Percentiles rank a stretch among this genome's conserved stretches.
phyloP scores from a whole-genome alignment of 2,329 filamentous ascomycete genomes.

The Neonectria neomacrospora region DNA sequence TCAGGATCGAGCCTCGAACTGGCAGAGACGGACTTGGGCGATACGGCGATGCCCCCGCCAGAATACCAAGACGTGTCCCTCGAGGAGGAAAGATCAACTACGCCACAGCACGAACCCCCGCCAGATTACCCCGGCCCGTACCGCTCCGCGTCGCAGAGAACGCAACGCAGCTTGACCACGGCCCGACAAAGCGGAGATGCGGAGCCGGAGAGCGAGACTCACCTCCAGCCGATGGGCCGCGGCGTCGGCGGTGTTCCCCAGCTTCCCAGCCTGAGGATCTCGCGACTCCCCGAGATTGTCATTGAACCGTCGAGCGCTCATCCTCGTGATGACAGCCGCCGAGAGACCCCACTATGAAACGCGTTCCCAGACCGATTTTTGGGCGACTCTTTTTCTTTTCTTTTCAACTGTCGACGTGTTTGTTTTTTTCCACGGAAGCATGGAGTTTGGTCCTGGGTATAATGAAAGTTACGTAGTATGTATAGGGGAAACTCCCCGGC shows the following conservation, averaged over 20 bases:
- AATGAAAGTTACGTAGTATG: slow-evolving; percentile 28
- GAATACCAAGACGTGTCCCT: slow-evolving; percentile 64
- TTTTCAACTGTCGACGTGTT: slow-evolving; percentile 16
- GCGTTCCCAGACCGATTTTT: background rate
- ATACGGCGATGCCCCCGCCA: slow-evolving; percentile 61
- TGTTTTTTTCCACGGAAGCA: slow-evolving; percentile 35
- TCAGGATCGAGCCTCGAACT: slow-evolving; percentile 65
- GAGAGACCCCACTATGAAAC: slow-evolving; percentile 28
- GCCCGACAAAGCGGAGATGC: slow-evolving; percentile 34
- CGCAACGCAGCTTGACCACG: slow-evolving; percentile 18
- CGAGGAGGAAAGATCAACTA: slow-evolving; percentile 54
- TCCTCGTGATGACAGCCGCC: slow-evolving; percentile 36
- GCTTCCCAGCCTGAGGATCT: slow-evolving; percentile 64
- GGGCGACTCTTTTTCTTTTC: background rate
- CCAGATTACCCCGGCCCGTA: slow-evolving; percentile 61
- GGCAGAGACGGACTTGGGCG: slow-evolving; percentile 62
- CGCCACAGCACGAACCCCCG: slow-evolving; percentile 60
- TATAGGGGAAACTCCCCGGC: slow-evolving; percentile 1
- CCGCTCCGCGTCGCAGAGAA: slow-evolving; percentile 43
- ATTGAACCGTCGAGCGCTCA: slow-evolving; percentile 62
- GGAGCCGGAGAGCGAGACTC: slow-evolving; percentile 21
- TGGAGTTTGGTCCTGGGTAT: slow-evolving; percentile 39
- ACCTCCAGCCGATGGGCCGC: slow-evolving; percentile 33
- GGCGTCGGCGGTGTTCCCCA: slow-evolving; percentile 57
- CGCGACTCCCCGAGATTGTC: slow-evolving; percentile 65